Percentiles rank a stretch among this genome's conserved stretches.
phyloP scores from a whole-genome alignment of 192 early-diverging fungal species.

The Dispira simplex region DNA sequence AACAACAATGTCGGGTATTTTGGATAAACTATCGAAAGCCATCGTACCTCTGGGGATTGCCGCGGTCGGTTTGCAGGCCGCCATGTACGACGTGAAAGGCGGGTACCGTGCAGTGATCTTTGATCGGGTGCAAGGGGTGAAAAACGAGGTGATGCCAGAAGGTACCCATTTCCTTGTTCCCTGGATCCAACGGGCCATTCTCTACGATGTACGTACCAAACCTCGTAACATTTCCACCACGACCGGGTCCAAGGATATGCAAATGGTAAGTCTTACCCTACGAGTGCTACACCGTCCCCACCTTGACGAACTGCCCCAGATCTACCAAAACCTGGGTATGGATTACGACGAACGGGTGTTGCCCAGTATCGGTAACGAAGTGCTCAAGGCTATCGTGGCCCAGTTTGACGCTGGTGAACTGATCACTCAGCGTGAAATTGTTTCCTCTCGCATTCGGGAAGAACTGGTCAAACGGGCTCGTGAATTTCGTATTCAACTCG shows the following conservation, averaged over 20 bases:
- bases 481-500: conserved; percentile 92
- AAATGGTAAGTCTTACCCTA: conserved; percentile 88
- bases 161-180: conserved; percentile 97
- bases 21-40: conserved; percentile 59
- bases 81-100: conserved; percentile 93
- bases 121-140: conserved; percentile 86
- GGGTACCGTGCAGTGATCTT: conserved; percentile 95
- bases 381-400: conserved; percentile 93
- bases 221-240: conserved; percentile 97
- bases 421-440: conserved; percentile 94
- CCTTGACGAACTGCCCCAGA: conserved; percentile 47
- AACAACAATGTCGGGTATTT: conserved; percentile 22
- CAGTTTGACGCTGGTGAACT: conserved; percentile 97
- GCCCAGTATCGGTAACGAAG: conserved; percentile 97
- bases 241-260: conserved; percentile 99
- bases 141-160: conserved; percentile 61
- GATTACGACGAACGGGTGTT: conserved; percentile 98
- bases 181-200: conserved; percentile 84
- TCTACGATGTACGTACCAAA: conserved; percentile 85
- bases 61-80: conserved; percentile 55
- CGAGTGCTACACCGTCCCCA: conserved; percentile 86
- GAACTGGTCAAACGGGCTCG: conserved; percentile 82
- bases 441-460: conserved; percentile 83
- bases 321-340: conserved; percentile 82
- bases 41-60: conserved; percentile 62